Evolutionary conservation across 306 rosid species (phyloP).

Genomic region (Styphnolobium japonicum): DNA sequence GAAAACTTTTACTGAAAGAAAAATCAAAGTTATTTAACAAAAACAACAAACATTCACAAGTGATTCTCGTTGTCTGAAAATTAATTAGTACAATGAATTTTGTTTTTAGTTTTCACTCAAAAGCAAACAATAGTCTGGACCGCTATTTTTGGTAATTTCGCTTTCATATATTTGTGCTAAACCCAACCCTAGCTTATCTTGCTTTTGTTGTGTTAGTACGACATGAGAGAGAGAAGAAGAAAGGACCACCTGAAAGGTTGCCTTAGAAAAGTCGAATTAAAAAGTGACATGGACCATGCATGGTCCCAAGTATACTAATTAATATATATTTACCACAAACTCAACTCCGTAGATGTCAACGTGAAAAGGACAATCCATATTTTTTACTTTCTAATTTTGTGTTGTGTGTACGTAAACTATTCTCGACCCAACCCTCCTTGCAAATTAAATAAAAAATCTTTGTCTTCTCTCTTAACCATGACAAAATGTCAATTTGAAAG

Average conservation of each 20-base stretch:
- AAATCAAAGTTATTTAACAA: no score
- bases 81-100: background rate
- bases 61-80: background rate
- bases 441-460: background rate
- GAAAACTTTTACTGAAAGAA: background rate
- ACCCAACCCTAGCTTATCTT: background rate
- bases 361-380: background rate
- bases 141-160: no score
- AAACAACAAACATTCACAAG: background rate
- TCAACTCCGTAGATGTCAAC: background rate
- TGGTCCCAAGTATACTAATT: background rate
- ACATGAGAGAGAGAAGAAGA: background rate
- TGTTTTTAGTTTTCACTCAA: background rate
- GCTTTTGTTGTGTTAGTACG: no score
- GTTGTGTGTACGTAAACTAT: background rate
- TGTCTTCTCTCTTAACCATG: background rate
- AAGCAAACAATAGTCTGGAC: background rate
- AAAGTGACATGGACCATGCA: background rate
- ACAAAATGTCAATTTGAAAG: background rate
- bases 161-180: background rate
- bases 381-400: background rate
- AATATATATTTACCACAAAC: background rate
- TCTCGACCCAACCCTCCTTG: no score
- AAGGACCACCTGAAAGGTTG: background rate
- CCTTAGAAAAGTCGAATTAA: background rate